Evolutionary conservation across 2,329 filamentous ascomycete genomes (phyloP), one percentile per base, ranked within the genome.

Genomic region (Chaetomium strumarium): DNA sequence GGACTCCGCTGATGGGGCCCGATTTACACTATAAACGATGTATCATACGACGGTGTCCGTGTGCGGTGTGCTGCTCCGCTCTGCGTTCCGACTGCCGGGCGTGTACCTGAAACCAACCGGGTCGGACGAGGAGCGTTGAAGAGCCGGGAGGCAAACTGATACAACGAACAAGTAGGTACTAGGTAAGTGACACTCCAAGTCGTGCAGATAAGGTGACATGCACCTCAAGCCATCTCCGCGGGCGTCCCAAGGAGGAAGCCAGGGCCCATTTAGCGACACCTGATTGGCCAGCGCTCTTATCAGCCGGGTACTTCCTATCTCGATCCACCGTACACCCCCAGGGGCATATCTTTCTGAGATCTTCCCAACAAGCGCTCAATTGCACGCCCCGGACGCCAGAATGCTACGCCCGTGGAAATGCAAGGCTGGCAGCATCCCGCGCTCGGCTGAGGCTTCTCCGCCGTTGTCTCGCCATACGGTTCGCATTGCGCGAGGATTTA

Each of bases 201-300:
- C 45, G 33, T 36, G 17, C 38, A 33, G 46, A 49, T 50, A 44
- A 33, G 46, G 47, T 50, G 41, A 54, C 49, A 45, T 30, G 41
- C 24, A 42, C 31, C 33, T 17, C 16, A 37, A 17, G 24, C 53
- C 47, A 48, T 58, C 56, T 58, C 56, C 56, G 56, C 56, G 56
- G 56, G 53, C 36, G 33, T 49, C 53, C 51, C 49, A 55, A 48
- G 34, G 46, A 37, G 52, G 50, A 58, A 55, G 53, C 39, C 6
- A 33, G 17, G 24, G 13, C 19, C 12, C 17, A 42, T 38, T 58
- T 14, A 51, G 34, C 56, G 47, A 37, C 48, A 47, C 34, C 47
- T 58, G 50, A 58, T 58, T 58, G 56, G 56, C 6, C 20, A 33
- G 24, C 12, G 17, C 49, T 31, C 50, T 58, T 58, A 58, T 58